These are phyloP conservation scores for Podospora pseudoanserina DNA, from an alignment of 495 filamentous ascomycete genomes.

Conservation along the genomic window DNA sequence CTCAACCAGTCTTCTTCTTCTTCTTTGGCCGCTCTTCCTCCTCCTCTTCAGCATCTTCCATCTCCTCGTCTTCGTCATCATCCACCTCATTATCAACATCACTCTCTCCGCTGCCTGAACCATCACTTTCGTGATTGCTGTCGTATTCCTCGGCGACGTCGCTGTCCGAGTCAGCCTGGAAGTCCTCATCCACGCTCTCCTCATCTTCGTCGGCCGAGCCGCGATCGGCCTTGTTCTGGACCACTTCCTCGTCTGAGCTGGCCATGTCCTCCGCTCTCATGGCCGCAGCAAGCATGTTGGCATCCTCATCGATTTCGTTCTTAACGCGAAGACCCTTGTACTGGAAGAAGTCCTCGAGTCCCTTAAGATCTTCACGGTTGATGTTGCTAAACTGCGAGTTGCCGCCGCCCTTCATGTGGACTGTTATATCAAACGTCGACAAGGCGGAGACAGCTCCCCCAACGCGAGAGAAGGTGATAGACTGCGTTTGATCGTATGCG, in stretches of 20 bases:
- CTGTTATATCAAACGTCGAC: slow-evolving; percentile 94
- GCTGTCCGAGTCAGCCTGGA: slow-evolving; percentile 82
- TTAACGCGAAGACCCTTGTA: slow-evolving; percentile 89
- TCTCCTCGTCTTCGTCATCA: slow-evolving; percentile 34
- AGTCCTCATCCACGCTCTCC: slow-evolving; percentile 93
- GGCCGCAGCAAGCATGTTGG: slow-evolving; percentile 70
- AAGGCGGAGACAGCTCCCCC: slow-evolving; percentile 90
- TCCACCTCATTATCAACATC: slow-evolving; percentile 52
- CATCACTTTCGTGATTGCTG: slow-evolving; percentile 80
- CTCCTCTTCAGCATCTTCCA: slow-evolving; percentile 35
- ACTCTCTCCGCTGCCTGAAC: slow-evolving; percentile 56
- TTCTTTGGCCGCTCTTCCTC: slow-evolving; percentile 44
- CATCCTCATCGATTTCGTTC: slow-evolving; percentile 77
- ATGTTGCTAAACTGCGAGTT: slow-evolving; percentile 98
- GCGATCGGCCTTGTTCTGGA: slow-evolving; percentile 66
- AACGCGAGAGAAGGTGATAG: slow-evolving; percentile 92
- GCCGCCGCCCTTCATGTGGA: slow-evolving; percentile 73
- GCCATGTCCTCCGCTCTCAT: slow-evolving; percentile 72
- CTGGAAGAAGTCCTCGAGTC: slow-evolving; percentile 93
- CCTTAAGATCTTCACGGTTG: slow-evolving; percentile 95
- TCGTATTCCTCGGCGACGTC: slow-evolving; percentile 98
- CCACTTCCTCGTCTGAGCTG: slow-evolving; percentile 80
- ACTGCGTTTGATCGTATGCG: slow-evolving; percentile 80
- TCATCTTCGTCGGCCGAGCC: slow-evolving; percentile 95
- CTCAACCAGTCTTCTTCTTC: slow-evolving; percentile 45